Conservation (phyloP, 2,329 filamentous ascomycete species). For the Paradendryphiella salina region DNA sequence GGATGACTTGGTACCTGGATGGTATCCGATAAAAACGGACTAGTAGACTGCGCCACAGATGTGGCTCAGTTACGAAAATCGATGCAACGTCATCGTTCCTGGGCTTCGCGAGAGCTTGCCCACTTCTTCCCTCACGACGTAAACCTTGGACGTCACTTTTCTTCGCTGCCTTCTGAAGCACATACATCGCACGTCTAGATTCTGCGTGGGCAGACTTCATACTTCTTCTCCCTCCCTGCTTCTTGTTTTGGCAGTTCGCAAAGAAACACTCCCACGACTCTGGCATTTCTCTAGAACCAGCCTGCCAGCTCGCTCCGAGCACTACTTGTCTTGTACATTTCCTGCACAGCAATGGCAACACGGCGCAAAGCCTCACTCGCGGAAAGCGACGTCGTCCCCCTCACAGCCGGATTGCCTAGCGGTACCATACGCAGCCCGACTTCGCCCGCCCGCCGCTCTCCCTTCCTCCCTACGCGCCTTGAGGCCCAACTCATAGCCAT, state of each 20-base stretch:
- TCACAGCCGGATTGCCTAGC: conserved; percentile 31
- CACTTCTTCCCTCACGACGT: neutral
- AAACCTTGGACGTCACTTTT: neutral
- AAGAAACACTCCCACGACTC: neutral
- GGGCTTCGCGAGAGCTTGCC: conserved; percentile 1
- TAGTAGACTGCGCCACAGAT: conserved; percentile 27
- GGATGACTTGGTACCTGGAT: conserved; percentile 1
- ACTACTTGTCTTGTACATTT: neutral
- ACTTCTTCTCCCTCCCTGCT: neutral
- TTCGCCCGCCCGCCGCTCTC: conserved; percentile 48
- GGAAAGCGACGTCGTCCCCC: conserved; percentile 17
- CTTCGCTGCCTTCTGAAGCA: neutral
- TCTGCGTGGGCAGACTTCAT: neutral
- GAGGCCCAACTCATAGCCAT: conserved; percentile 67
- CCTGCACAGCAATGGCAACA: conserved; percentile 32
- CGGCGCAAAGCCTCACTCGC: conserved; percentile 37
- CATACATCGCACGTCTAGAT: neutral
- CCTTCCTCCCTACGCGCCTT: conserved; percentile 70
- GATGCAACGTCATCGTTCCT: conserved; percentile 30
- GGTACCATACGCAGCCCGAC: conserved; percentile 30
- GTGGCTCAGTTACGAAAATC: conserved; percentile 18
- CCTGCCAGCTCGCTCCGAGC: conserved; percentile 2
- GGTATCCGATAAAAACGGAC: conserved; percentile 11
- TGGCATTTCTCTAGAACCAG: neutral
- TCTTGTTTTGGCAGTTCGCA: neutral